These are phyloP conservation scores for Lipomyces lipofer DNA, from an alignment of 805 yeast genomes.

Conservation along the genomic window DNA sequence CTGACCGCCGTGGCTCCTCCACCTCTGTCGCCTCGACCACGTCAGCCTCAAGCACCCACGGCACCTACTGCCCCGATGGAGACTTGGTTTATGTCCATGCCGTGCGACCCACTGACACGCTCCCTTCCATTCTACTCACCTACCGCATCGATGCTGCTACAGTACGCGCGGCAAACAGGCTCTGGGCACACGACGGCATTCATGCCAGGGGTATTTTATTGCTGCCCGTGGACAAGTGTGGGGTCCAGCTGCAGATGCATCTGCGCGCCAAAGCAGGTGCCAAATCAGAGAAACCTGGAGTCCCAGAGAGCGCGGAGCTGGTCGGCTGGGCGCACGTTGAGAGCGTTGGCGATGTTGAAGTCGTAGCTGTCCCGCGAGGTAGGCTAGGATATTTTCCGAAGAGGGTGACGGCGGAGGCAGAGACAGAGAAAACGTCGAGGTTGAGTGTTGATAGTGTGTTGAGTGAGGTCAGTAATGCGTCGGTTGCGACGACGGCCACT, in stretches of 20 bases:
- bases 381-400: constrained; percentile 21
- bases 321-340: constrained; percentile 23
- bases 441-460: constrained; percentile 9
- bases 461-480: neutral
- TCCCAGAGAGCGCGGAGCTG: constrained; percentile 6
- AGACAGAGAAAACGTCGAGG: neutral
- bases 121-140: constrained; percentile 27
- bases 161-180: constrained; percentile 28
- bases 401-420: neutral
- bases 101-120: constrained; percentile 30
- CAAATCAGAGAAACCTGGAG: constrained; percentile 7
- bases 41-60: neutral
- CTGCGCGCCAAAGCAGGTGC: constrained; percentile 9
- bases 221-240: constrained; percentile 31
- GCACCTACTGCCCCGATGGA: constrained; percentile 2
- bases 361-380: constrained; percentile 17
- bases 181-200: constrained; percentile 33
- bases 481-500: neutral
- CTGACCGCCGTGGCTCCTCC: constrained; percentile 1
- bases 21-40: constrained; percentile 1
- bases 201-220: constrained; percentile 30
- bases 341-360: constrained; percentile 22
- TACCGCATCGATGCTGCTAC: constrained; percentile 27
- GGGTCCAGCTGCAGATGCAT: constrained; percentile 17
- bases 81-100: constrained; percentile 31